Evolutionary conservation across 2,329 filamentous ascomycete species (phyloP).

Genomic region (Sclerotinia nivalis): DNA sequence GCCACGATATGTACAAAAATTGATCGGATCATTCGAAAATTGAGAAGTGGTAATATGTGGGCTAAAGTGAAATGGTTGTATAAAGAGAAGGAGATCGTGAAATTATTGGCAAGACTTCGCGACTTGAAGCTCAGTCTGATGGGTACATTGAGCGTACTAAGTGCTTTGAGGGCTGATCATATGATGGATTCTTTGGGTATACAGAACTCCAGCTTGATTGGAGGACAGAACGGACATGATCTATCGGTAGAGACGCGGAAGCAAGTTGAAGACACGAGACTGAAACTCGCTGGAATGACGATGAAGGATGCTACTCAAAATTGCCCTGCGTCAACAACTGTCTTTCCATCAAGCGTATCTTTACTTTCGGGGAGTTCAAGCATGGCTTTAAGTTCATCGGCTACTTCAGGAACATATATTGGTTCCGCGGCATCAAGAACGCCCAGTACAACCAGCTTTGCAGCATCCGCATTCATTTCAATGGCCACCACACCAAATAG

Average conservation of each 20-base stretch:
- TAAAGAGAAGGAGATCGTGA: slow-evolving; percentile 32
- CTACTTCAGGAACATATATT: neutral
- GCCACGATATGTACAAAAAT: slow-evolving; percentile 31
- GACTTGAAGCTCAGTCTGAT: slow-evolving; percentile 31
- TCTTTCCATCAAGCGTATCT: neutral
- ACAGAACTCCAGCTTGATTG: slow-evolving; percentile 25
- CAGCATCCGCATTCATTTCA: neutral
- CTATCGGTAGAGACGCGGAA: slow-evolving; percentile 24
- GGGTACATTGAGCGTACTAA: slow-evolving; percentile 27
- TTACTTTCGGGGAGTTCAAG: neutral
- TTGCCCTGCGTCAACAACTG: neutral
- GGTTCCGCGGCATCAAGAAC: neutral
- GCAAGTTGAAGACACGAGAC: slow-evolving; percentile 24
- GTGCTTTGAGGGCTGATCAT: slow-evolving; percentile 27
- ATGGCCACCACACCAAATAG: neutral
- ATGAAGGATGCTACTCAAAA: neutral
- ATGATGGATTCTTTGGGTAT: slow-evolving; percentile 30
- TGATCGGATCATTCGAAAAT: slow-evolving; percentile 27
- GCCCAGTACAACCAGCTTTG: neutral
- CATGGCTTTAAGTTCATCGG: neutral
- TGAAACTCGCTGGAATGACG: slow-evolving; percentile 22
- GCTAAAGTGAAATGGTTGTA: slow-evolving; percentile 31
- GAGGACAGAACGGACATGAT: neutral
- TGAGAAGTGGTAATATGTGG: slow-evolving; percentile 24
- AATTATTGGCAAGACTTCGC: slow-evolving; percentile 28